phyloP scores from a whole-genome alignment of 371 early-diverging fungal species.

The Amoeboaphelidium protococcarum region DNA sequence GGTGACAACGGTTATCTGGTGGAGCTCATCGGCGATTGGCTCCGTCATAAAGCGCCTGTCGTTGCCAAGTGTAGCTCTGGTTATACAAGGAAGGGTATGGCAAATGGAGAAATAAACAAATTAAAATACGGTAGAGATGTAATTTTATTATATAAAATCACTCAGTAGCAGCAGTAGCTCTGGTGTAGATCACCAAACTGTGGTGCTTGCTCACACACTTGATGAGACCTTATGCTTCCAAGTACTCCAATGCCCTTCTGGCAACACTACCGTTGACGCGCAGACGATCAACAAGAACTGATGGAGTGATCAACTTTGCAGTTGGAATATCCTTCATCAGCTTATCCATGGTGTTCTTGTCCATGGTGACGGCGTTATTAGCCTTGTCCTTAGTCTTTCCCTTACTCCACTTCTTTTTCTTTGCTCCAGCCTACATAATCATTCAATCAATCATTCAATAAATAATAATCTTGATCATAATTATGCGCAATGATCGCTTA shows the following conservation, averaged over 20 bases:
- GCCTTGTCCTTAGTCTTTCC: slow-evolving; percentile 89
- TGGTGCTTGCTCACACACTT: slow-evolving; percentile 59
- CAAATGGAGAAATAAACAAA: neutral
- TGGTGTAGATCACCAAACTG: slow-evolving; percentile 86
- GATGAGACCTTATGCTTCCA: slow-evolving; percentile 73
- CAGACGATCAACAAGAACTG: slow-evolving; percentile 91
- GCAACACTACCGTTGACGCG: slow-evolving; percentile 91
- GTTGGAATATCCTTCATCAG: slow-evolving; percentile 96
- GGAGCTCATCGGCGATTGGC: too few relatives aligned
- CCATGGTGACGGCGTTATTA: slow-evolving; percentile 80
- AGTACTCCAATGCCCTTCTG: slow-evolving; percentile 70
- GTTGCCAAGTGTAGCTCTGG: neutral
- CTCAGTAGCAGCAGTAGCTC: slow-evolving; percentile 26
- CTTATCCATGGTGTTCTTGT: slow-evolving; percentile 68
- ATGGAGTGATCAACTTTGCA: slow-evolving; percentile 91
- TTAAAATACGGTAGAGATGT: neutral
- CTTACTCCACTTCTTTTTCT: slow-evolving; percentile 95
- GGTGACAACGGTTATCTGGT: too few relatives aligned
- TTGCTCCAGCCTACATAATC: too few relatives aligned
- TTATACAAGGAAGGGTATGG: neutral
- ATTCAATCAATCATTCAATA: too few relatives aligned
- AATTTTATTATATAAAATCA: neutral
- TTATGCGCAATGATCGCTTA: too few relatives aligned
- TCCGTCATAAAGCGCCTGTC: neutral
- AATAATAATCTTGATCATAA: too few relatives aligned